Evolutionary conservation across 2,329 filamentous ascomycete genomes (phyloP), one percentile per base, ranked within the genome.

Genomic region (Epichloe brachyelytri): DNA sequence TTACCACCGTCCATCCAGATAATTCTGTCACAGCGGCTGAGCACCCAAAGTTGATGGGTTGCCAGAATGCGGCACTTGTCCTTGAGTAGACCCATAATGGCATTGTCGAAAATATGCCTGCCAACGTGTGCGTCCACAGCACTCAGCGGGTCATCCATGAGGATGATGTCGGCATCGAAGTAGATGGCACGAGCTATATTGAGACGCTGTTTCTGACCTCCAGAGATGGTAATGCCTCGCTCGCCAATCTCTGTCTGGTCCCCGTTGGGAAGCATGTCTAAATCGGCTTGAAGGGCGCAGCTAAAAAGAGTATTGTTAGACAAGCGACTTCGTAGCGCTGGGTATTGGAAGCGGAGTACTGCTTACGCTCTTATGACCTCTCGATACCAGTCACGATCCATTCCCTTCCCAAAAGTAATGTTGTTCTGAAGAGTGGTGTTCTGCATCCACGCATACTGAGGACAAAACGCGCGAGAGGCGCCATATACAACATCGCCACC

Each of bases 371-470:
- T 78, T 34, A 95, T 75, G n/a, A 95, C 89, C 48, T 85, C 70
- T 43, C 84, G 77, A 62, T 95, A 95, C 90, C 91, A 95, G 3
- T 72, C 70, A 52, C 76, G 76, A 49, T 95, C 76, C 68, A 85
- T 79, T 0, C 81, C 78, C 58, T 88, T 91, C 11, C 91, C 91
- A 61, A 97, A 97, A 0, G 88, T 68, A 53, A 98, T 95, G 61
- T 98, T 98, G 36, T 95, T 81, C 55, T 81, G 82, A 3, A 97
- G 78, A 0, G 85, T 87, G 0, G 88, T 77, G 61, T 97, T 97
- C 63, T 97, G 91, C 46, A 98, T 95, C 93, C 93, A 98, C 0
- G 93, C 88, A 62, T 95, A 95, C 63, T 98, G 91, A 0, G 91
- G 91, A 57, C 93, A 97, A 60, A 95, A 96, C 0, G 91, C 88